Conservation (phyloP, 257 asterid genomes). For the Cruciata laevipes region DNA sequence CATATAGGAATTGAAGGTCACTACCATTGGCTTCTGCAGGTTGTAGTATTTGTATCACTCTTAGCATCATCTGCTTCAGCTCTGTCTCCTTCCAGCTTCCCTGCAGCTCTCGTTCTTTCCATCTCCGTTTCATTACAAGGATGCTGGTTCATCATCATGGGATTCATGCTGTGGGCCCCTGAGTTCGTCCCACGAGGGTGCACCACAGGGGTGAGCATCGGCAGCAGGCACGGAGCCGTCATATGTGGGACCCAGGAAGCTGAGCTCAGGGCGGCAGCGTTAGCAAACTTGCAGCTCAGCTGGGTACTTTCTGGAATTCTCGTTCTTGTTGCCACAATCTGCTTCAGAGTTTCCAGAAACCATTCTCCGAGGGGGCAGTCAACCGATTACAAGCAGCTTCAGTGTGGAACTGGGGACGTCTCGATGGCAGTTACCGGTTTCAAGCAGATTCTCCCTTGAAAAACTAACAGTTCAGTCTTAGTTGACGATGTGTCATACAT, state of each 20-base stretch:
- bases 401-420: constrained; percentile 23
- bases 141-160: constrained; percentile 79
- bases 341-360: constrained; percentile 35
- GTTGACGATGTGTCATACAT: not conserved
- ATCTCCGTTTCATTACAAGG: constrained; percentile 69
- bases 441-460: constrained; percentile 13
- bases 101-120: constrained; percentile 53
- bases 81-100: constrained; percentile 45
- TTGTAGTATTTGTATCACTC: constrained; percentile 52
- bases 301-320: constrained; percentile 59
- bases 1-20: constrained; percentile 82
- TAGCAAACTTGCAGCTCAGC: constrained; percentile 80
- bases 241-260: constrained; percentile 45
- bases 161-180: constrained; percentile 59
- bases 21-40: constrained; percentile 80
- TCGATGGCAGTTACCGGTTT: constrained; percentile 18
- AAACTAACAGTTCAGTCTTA: not conserved
- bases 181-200: constrained; percentile 54
- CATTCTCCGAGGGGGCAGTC: constrained; percentile 23
- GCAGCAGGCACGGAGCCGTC: constrained; percentile 41
- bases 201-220: constrained; percentile 3
- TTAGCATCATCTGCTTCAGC: constrained; percentile 42
- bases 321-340: constrained; percentile 29
- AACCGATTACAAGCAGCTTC: constrained; percentile 50
- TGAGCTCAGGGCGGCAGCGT: constrained; percentile 55